Conservation (phyloP, 2,329 filamentous ascomycete genomes). For the Peltaster fructicola region DNA sequence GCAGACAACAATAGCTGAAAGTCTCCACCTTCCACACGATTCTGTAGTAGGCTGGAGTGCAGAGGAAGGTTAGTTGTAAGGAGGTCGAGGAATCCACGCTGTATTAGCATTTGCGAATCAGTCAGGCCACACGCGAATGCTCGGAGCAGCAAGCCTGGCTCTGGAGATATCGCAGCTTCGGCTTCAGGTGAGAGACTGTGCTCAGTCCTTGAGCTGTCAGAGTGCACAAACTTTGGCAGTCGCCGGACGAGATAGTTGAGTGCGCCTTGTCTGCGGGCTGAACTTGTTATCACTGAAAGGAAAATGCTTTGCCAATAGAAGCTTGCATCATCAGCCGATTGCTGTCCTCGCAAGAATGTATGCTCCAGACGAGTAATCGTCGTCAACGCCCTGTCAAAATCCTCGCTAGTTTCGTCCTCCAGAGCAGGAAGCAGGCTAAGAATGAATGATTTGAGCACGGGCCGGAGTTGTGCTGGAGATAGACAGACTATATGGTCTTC, state of each 20-base stretch:
- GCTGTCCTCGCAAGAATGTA: slow-evolving; percentile 36
- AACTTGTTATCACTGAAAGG: slow-evolving; percentile 76
- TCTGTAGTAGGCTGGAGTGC: slow-evolving; percentile 63
- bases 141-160: slow-evolving; percentile 75
- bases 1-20: slow-evolving; percentile 66
- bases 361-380: slow-evolving; percentile 61
- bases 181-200: slow-evolving; percentile 30
- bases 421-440: slow-evolving; percentile 77
- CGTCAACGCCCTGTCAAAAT: slow-evolving; percentile 74
- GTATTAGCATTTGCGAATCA: slow-evolving; percentile 79
- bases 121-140: slow-evolving; percentile 80
- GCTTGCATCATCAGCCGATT: slow-evolving; percentile 31
- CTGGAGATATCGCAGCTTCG: slow-evolving; percentile 63
- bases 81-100: slow-evolving; percentile 83
- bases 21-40: slow-evolving; percentile 53
- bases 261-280: slow-evolving; percentile 67
- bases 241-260: slow-evolving; percentile 69
- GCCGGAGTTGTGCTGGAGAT: slow-evolving; percentile 53
- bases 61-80: slow-evolving; percentile 80
- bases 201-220: neutral
- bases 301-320: slow-evolving; percentile 99
- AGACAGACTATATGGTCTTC: slow-evolving; percentile 64
- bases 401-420: slow-evolving; percentile 92
- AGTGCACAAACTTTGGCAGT: slow-evolving; percentile 49
- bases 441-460: slow-evolving; percentile 78